Evolutionary conservation across 2,329 filamentous ascomycete genomes (phyloP).

Genomic region (Aspergillus chevalieri): DNA sequence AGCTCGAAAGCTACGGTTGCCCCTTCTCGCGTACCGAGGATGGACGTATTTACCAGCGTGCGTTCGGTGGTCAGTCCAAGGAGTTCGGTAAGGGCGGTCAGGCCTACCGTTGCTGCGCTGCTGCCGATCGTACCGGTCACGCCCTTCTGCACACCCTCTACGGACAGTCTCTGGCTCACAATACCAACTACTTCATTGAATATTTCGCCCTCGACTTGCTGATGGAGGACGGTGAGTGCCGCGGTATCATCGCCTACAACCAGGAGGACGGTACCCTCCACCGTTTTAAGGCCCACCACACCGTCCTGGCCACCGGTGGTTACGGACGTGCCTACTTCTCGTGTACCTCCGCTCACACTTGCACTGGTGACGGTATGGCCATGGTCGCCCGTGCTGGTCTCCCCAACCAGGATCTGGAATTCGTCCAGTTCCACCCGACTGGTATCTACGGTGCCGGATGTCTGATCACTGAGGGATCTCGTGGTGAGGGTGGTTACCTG

Average conservation of each 20-base stretch:
- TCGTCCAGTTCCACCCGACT: conserved; percentile 98
- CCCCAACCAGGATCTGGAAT: conserved; percentile 98
- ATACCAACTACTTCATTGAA: conserved; percentile 99
- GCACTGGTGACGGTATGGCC: conserved; percentile 97
- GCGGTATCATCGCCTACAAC: conserved; percentile 95
- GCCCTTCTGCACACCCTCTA: conserved; percentile 97
- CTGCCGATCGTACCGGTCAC: conserved; percentile 93
- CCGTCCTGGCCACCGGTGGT: conserved; percentile 90
- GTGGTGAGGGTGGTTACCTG: conserved; percentile 96
- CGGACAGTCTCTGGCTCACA: conserved; percentile 91
- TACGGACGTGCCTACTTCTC: conserved; percentile 98
- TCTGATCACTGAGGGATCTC: conserved; percentile 94
- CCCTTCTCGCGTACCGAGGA: conserved; percentile 90
- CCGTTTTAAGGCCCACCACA: conserved; percentile 94
- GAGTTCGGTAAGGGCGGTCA: conserved; percentile 95
- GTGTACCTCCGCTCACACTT: conserved; percentile 96
- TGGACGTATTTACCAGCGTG: conserved; percentile 96
- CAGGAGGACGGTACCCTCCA: conserved; percentile 97
- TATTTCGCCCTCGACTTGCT: conserved; percentile 96
- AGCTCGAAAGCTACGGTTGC: conserved; percentile 95
- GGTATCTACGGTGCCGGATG: conserved; percentile 98
- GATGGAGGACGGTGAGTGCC: conserved; percentile 96
- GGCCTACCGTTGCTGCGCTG: conserved; percentile 94
- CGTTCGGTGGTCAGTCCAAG: conserved; percentile 95
- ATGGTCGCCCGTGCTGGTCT: conserved; percentile 98